phyloP scores from a whole-genome alignment of 2,329 filamentous ascomycete genomes.

The Ceratocystis variospora region DNA sequence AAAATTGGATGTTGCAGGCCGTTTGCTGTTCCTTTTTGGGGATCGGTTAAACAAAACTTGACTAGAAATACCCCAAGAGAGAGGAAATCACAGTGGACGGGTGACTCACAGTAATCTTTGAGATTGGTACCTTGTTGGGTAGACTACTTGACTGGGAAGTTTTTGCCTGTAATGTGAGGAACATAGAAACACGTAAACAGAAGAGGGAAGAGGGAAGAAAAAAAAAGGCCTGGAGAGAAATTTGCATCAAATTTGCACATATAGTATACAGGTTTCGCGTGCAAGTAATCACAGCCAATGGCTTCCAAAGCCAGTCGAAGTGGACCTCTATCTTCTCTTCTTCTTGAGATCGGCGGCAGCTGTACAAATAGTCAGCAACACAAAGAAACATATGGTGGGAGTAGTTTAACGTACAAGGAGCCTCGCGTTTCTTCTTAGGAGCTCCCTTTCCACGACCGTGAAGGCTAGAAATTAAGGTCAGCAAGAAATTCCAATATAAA shows the following conservation, averaged over 20 bases:
- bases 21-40: not conserved
- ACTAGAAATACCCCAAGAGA: not conserved
- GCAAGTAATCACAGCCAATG: conserved; percentile 11
- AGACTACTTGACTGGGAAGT: not conserved
- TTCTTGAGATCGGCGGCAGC: conserved; percentile 18
- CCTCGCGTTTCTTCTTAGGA: conserved; percentile 71
- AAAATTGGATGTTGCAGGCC: not conserved
- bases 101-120: not conserved
- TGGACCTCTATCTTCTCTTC: conserved; percentile 21
- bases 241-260: not conserved
- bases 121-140: not conserved
- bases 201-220: not conserved
- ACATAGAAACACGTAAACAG: not conserved
- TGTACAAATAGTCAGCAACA: conserved; percentile 11
- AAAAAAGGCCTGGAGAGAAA: not conserved
- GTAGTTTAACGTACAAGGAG: conserved; percentile 26
- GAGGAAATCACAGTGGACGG: not conserved
- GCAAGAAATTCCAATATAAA: not conserved
- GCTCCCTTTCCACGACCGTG: conserved; percentile 74
- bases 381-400: not conserved
- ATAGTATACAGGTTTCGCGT: not conserved
- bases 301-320: conserved; percentile 12
- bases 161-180: not conserved
- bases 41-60: not conserved
- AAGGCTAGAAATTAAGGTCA: conserved; percentile 26